Base-by-base conservation (phyloP, 441 rosid genomes). In the Biscutella auriculata region DNA sequence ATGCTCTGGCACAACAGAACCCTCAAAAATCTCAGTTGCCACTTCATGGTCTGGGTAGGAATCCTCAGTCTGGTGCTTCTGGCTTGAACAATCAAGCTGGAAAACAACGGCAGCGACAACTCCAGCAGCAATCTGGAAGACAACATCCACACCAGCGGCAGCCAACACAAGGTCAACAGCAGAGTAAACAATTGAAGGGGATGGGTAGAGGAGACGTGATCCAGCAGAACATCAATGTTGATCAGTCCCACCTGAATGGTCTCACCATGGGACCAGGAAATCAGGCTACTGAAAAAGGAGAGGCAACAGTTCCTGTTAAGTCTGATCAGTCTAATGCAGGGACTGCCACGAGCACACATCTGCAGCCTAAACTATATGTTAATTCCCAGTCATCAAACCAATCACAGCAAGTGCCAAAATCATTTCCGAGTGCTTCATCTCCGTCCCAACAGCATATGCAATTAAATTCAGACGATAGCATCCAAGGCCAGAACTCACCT, bases 61-160 rank as follows among this genome's bases (percentile, higher is more conserved):
- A 69, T 70, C 64, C 88, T 33, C 95, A 78, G 65, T 63, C 78
- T 63, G 78, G 67, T 62, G 74, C 73, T 51, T 62, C 77, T 65
- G 87, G 87, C 53, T 56, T 78, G 66, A 79, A 73, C 69, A 91
- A 79, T 79, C 98, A 82, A 76, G 75, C 74, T 42, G 93, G 83
- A 46, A 95, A 88, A 82, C 98, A 84, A 69, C 81, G 95, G 32
- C 93, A 76, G 63, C 72, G 83, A 26, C 87, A 77, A 59, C 87
- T 70, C 49, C 86, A 81, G 71, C 94, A 84, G 67, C 96, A 87
- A 66, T 63, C 96, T 73, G 90, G 83, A 52, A 71, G 95, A 72
- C 80, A 73, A 41, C 99, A 91, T 68, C 97, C 95, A 74, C 91
- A 81, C 63, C 93, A 86, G 69, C 79, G 84, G 53, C 95, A 75